These are phyloP conservation scores for Penicillium sp. DNA, from an alignment of 2,329 filamentous ascomycete species.

Conservation along the genomic window DNA sequence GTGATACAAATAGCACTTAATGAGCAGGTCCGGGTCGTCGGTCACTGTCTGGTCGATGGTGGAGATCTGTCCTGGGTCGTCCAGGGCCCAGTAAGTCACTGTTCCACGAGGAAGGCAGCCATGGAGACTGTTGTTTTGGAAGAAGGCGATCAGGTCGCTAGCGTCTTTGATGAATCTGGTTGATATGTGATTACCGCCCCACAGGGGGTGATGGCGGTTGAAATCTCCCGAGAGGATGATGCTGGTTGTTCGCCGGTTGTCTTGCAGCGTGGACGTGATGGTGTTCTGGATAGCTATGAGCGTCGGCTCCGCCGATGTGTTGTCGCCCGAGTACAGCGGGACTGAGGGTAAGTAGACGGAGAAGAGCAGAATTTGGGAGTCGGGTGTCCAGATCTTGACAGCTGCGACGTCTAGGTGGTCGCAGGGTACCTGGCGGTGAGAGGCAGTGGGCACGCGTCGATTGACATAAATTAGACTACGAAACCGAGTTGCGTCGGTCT, in stretches of 20 bases:
- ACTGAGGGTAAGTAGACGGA: too few relatives aligned
- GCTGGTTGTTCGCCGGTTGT: too few relatives aligned
- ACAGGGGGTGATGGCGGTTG: neutral
- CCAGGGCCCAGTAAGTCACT: neutral
- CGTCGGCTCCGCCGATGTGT: too few relatives aligned
- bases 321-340: too few relatives aligned
- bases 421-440: conserved; percentile 24
- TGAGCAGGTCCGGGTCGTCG: conserved; percentile 6
- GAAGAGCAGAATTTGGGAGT: too few relatives aligned
- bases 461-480: too few relatives aligned
- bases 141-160: neutral
- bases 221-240: neutral
- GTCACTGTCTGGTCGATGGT: conserved; percentile 9
- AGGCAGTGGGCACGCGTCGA: conserved; percentile 8
- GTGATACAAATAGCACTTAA: conserved; percentile 23
- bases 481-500: too few relatives aligned
- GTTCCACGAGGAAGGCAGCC: neutral
- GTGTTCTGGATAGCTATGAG: too few relatives aligned
- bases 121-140: neutral
- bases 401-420: conserved; percentile 10
- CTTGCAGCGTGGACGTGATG: too few relatives aligned
- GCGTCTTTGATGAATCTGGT: neutral
- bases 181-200: neutral
- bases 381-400: too few relatives aligned
- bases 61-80: neutral